phyloP scores from a whole-genome alignment of 306 rosid genomes.

The Lablab purpureus region DNA sequence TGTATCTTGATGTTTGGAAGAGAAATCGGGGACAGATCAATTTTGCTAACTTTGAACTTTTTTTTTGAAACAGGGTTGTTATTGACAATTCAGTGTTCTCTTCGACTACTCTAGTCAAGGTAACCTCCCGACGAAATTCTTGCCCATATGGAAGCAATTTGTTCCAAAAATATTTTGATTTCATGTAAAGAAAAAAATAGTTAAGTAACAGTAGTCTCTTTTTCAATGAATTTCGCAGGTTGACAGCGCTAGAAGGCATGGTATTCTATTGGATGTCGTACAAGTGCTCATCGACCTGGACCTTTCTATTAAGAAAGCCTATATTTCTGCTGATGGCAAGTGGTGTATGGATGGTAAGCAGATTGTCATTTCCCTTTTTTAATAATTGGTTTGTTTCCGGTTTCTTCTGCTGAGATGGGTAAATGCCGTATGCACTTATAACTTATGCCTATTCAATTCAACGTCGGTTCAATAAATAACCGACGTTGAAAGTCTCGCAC shows the following conservation, averaged over 20 bases:
- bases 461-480: no score
- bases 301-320: slow-evolving; percentile 83
- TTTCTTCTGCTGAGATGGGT: not conserved
- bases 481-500: no score
- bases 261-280: slow-evolving; percentile 87
- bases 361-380: not conserved
- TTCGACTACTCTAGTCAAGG: slow-evolving; percentile 88
- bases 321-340: slow-evolving; percentile 88
- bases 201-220: not conserved
- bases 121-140: slow-evolving; percentile 46
- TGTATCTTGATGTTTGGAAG: not conserved
- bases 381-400: not conserved
- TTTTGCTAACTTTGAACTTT: slow-evolving; percentile 60
- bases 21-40: slow-evolving; percentile 14
- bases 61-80: slow-evolving; percentile 70
- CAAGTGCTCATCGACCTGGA: slow-evolving; percentile 86
- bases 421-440: not conserved
- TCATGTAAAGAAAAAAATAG: not conserved
- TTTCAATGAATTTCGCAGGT: slow-evolving; percentile 59
- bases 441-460: slow-evolving; percentile 34
- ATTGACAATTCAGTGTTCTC: slow-evolving; percentile 89
- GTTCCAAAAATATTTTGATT: slow-evolving; percentile 4
- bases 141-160: not conserved
- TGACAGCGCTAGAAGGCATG: slow-evolving; percentile 90
- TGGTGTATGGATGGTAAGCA: slow-evolving; percentile 98